phyloP scores from a whole-genome alignment of 768 basidiomycete genomes.

The Auricularia sp. region DNA sequence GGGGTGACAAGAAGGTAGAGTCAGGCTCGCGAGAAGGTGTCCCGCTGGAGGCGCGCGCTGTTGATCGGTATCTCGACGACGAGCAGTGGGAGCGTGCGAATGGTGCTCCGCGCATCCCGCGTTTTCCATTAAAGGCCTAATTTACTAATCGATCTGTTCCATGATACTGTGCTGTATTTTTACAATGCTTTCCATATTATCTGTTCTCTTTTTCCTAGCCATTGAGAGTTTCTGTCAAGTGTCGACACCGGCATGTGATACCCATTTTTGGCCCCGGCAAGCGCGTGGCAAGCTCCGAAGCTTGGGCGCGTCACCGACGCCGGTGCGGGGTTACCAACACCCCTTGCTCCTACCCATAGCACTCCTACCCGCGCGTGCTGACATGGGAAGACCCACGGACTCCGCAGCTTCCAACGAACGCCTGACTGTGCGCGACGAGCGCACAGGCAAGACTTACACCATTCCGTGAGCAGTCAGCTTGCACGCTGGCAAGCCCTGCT shows the following conservation, averaged over 20 bases:
- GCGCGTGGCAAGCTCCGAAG: too few relatives aligned
- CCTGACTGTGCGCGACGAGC: constrained; percentile 71
- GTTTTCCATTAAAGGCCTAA: background rate
- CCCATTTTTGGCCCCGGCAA: too few relatives aligned
- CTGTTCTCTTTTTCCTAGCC: too few relatives aligned
- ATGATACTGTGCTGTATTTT: too few relatives aligned
- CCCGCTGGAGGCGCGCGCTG: constrained; percentile 39
- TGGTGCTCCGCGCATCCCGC: background rate
- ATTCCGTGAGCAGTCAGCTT: constrained; percentile 45
- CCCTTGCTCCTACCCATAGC: background rate
- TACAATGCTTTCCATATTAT: too few relatives aligned
- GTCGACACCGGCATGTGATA: too few relatives aligned
- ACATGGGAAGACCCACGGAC: background rate
- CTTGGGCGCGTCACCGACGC: too few relatives aligned
- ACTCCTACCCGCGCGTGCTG: background rate
- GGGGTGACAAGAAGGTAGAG: constrained; percentile 7
- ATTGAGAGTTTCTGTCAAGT: too few relatives aligned
- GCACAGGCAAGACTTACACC: constrained; percentile 68
- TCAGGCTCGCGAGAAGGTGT: constrained; percentile 8
- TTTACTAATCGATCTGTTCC: too few relatives aligned
- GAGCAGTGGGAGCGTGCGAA: constrained; percentile 48
- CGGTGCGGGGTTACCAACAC: background rate
- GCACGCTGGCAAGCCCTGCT: background rate
- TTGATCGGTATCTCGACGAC: constrained; percentile 56
- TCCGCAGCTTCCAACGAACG: constrained; percentile 12